A percentile compares a stretch with the other conserved stretches of the same genome.
These are phyloP conservation scores for Sporobolus alterniflorus DNA, from an alignment of 202 grass and related monocot species.

Conservation along the genomic window DNA sequence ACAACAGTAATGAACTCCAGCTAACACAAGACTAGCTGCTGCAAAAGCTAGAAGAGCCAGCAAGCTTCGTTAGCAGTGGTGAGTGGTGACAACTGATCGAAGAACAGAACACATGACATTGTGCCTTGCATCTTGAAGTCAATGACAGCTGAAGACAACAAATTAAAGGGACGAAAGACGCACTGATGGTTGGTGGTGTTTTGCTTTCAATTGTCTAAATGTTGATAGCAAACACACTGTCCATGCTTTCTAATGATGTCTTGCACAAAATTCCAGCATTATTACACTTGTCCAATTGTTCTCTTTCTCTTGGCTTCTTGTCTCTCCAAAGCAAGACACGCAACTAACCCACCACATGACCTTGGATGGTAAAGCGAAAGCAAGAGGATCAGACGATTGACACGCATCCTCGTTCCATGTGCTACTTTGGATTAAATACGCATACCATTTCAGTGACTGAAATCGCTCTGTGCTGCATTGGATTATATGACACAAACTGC, in stretches of 20 bases:
- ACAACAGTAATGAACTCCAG: no score
- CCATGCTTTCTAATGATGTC: slow-evolving; percentile 25
- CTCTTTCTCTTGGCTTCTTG: not conserved
- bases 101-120: not conserved
- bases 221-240: slow-evolving; percentile 31
- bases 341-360: slow-evolving; percentile 12
- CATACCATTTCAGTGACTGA: not conserved
- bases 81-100: not conserved
- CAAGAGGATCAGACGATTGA: slow-evolving; percentile 5
- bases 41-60: not conserved
- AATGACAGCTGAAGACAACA: slow-evolving; percentile 14
- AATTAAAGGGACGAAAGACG: slow-evolving; percentile 3
- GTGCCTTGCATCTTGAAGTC: slow-evolving; percentile 3
- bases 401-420: not conserved
- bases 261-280: slow-evolving; percentile 10
- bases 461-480: not conserved
- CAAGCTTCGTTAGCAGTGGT: not conserved
- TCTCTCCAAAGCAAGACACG: slow-evolving; percentile 19
- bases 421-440: slow-evolving; percentile 14
- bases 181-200: slow-evolving; percentile 23
- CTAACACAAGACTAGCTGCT: not conserved
- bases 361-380: not conserved
- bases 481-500: slow-evolving; percentile 2
- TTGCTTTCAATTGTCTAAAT: slow-evolving; percentile 50
- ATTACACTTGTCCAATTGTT: slow-evolving; percentile 10